Evolutionary conservation across 345 rosid genomes (phyloP), one percentile per base, ranked within the genome.

Genomic region (Streptanthus diversifolius): DNA sequence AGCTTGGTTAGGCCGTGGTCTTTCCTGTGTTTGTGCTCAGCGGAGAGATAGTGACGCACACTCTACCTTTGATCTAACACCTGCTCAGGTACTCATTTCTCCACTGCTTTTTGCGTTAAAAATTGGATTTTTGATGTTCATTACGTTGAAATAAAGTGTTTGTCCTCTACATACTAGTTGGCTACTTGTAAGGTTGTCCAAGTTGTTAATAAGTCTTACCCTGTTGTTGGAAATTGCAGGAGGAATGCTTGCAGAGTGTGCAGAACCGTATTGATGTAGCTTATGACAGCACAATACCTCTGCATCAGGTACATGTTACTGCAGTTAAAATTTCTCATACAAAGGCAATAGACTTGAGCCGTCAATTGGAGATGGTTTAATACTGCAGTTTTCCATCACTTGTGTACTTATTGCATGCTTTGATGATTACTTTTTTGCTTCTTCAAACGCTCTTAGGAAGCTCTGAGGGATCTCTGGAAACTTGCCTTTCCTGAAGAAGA

Each of bases 11-110:
- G 99, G 97, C 21, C 81, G 93, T 72, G 99, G 99, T 71, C 96
- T 95, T 78, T 95, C 99, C 35, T 95, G 99, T 67, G 99, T 95
- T 52, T 95, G 99, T 63, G 99, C 92, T 65, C 99, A 95, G 81
- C 86, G 96, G 82, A 83, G 95, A 83, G 99, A 88, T 75, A 88
- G 83, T 62, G 98, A 95, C 63, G 82, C 87, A 54, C 86, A 93
- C 57, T 92, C 99, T 21, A 90, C 96, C 11, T 95, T 95, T 88
- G 97, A 91, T 87, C 81, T 95, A 78, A 91, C 96, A 57, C 95
- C 92, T 73, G 78, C 85, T 40, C 99, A 95, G 99, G 99, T 91
- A 81, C 53, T 55, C 29, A 5, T 22, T 25, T 63, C 37, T 53
- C 51, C 29, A 35, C 51, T 62, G 3, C 55, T 48, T 8, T 40